Percentiles rank a stretch among this genome's conserved stretches.
Evolutionary conservation across 768 basidiomycete species (phyloP).

Genomic region (Mycena polygramma): DNA sequence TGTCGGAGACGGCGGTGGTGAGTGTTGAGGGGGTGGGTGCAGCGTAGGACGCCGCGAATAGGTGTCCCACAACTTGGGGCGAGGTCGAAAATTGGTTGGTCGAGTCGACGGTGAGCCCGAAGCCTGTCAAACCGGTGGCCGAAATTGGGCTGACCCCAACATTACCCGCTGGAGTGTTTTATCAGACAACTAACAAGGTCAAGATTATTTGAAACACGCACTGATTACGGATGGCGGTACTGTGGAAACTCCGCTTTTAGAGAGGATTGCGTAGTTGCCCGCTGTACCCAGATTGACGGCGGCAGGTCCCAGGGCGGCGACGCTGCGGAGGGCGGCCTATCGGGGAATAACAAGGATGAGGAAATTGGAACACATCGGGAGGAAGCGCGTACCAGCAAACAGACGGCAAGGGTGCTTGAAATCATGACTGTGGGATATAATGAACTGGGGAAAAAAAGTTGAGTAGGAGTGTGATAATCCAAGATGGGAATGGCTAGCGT

Average conservation of each 20-base stretch:
- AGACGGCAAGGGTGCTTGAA: background rate
- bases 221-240: conserved; percentile 1
- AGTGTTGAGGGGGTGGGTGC: conserved; percentile 3
- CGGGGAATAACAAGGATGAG: background rate
- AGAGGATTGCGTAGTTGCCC: conserved; percentile 4
- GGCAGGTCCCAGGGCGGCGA: conserved; percentile 3
- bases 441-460: background rate
- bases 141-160: background rate
- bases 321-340: background rate
- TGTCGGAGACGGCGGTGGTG: conserved; percentile 10
- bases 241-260: background rate
- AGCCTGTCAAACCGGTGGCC: background rate
- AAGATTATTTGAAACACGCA: background rate
- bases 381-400: background rate
- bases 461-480: background rate
- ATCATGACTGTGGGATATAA: background rate
- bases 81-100: background rate
- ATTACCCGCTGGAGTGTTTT: background rate
- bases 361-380: background rate
- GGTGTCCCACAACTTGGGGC: background rate
- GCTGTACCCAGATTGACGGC: conserved; percentile 7
- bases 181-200: background rate
- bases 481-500: no score
- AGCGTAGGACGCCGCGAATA: conserved; percentile 1
- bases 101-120: conserved; percentile 1